Evolutionary conservation across 108 stramenopile species (phyloP), one percentile per base, ranked within the genome.

Genomic region (Skeletonema costatum): DNA sequence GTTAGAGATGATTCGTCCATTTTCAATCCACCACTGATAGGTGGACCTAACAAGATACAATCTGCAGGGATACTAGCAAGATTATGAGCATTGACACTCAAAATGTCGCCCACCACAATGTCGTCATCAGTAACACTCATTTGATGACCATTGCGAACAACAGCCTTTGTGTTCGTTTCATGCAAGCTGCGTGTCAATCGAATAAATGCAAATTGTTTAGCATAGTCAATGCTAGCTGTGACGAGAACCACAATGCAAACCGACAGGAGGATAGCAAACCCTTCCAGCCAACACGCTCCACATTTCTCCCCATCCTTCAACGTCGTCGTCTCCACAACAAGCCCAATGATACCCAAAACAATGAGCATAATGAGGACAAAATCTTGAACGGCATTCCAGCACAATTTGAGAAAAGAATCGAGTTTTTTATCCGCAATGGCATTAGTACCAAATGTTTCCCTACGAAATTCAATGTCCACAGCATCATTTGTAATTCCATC

Each of bases 31-130:
- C 83, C 82, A 19, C 88, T 96, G 46, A 86, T 68, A 6, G 76
- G 53, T 16, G 92, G 91, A 56, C 93, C 93, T 25, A 98, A 64
- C 44, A 98, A 83, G n/a, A 98, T 78, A 71, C 97, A 97, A 78
- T 99, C 98, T 12, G 96, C 97, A 5, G 98, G 97, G 46, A 99
- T 93, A 17, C 85, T 85, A 11, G 93, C 91, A 12, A 88, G 75
- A 68, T 88, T 89, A 72, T 95, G 93, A 33, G 87, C 85, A 73
- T 97, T 97, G 44, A 99, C 93, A 53, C 86, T 82, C 32, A 99
- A 84, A 56, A 99, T 87, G 76, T 99, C 99, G 13, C 99, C 99
- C 50, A 99, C 99, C n/a, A 99, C 97, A 68, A 99, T 88, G 13
- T 97, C 97, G 66, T 93, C 89, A 58, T 92, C 91, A 48, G 70